These are phyloP conservation scores for Neurospora sp. DNA, from an alignment of 495 filamentous ascomycete species.

Conservation along the genomic window DNA sequence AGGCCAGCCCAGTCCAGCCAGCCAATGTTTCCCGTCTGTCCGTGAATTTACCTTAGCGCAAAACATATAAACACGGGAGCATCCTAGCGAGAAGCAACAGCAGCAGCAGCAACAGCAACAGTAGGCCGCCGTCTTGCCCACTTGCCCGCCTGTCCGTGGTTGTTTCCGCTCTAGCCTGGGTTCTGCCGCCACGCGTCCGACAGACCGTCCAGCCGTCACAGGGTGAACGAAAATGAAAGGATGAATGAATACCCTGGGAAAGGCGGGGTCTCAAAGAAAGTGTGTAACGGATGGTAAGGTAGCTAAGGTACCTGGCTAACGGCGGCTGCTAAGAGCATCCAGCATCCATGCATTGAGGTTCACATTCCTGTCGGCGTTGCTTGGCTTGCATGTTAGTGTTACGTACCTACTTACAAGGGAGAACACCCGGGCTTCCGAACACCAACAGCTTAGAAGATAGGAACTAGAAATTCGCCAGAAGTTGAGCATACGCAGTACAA, in stretches of 20 bases:
- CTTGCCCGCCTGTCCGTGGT: not conserved
- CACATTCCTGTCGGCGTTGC: not conserved
- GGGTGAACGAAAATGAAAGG: not conserved
- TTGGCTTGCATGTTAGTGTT: not conserved
- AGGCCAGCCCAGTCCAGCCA: not conserved
- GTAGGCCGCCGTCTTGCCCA: not conserved
- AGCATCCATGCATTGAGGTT: not conserved
- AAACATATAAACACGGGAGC: not conserved
- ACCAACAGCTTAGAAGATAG: not conserved
- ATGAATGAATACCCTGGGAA: not conserved
- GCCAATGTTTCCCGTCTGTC: not conserved
- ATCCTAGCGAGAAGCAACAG: not conserved
- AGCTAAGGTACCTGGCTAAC: not conserved
- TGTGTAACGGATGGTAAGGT: not conserved
- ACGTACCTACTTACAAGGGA: not conserved
- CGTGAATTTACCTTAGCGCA: not conserved
- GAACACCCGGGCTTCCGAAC: not conserved
- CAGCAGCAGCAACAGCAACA: not conserved
- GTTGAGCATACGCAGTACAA: not conserved
- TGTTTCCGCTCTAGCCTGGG: not conserved
- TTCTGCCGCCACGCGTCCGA: not conserved
- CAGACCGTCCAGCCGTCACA: not conserved
- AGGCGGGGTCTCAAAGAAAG: not conserved
- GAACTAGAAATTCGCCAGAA: not conserved
- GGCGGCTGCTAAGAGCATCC: not conserved